These are phyloP conservation scores for Corrigiola litoralis DNA, from an alignment of 179 eudicot species.

Conservation along the genomic window DNA sequence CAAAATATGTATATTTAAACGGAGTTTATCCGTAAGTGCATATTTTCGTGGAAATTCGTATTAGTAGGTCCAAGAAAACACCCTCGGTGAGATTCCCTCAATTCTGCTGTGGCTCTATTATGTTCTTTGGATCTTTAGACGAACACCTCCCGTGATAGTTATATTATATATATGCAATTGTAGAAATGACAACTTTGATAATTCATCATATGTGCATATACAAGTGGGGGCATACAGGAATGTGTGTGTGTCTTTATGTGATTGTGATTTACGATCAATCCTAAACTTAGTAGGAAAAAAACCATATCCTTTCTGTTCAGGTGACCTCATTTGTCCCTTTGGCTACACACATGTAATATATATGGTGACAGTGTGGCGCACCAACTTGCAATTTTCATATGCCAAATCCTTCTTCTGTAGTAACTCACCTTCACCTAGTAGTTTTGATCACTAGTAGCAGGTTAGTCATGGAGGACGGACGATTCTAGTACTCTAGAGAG, in stretches of 20 bases:
- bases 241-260: constrained; percentile 10
- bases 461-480: no score
- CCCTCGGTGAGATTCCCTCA: background rate
- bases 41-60: background rate
- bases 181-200: background rate
- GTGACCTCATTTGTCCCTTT: background rate
- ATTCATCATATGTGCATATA: background rate
- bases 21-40: no score
- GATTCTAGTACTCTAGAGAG: no score
- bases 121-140: background rate
- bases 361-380: no score
- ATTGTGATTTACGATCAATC: constrained; percentile 11
- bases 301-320: background rate
- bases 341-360: no score
- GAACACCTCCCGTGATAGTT: background rate
- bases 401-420: no score
- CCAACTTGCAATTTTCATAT: no score
- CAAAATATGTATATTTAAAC: no score
- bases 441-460: no score
- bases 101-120: background rate
- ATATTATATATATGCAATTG: background rate
- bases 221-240: background rate
- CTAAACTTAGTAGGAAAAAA: background rate
- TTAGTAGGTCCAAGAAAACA: background rate
- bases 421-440: no score